phyloP scores from a whole-genome alignment of 805 yeast genomes.

The Nakazawaea wyomingensis region DNA sequence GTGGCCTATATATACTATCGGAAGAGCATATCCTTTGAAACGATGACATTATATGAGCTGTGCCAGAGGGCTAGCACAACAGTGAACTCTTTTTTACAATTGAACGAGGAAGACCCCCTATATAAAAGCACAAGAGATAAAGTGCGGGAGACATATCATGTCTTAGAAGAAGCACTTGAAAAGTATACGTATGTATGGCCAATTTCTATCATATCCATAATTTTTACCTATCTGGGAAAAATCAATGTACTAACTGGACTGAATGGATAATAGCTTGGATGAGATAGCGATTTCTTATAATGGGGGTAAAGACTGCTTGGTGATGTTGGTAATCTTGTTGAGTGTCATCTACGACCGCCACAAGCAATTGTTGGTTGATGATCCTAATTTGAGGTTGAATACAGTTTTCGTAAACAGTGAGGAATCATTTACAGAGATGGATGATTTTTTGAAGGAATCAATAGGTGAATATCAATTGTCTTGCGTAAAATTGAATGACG shows the following conservation, averaged over 20 bases:
- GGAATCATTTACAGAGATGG: constrained; percentile 65
- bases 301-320: constrained; percentile 97
- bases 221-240: no score
- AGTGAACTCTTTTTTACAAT: constrained; percentile 3
- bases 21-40: no score
- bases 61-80: constrained; percentile 7
- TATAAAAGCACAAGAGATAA: constrained; percentile 3
- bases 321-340: constrained; percentile 70
- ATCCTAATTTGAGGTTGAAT: constrained; percentile 32
- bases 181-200: constrained; percentile 9
- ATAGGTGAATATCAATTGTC: constrained; percentile 50
- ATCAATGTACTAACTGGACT: constrained; percentile 6
- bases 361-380: constrained; percentile 14
- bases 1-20: no score
- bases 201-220: no score
- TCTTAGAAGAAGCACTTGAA: constrained; percentile 8
- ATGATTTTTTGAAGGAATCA: constrained; percentile 57
- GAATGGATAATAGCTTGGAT: constrained; percentile 19
- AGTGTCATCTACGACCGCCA: constrained; percentile 38
- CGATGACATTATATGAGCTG: constrained; percentile 9
- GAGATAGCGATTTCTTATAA: constrained; percentile 81
- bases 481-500: constrained; percentile 35
- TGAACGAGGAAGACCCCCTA: background rate
- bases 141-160: constrained; percentile 5
- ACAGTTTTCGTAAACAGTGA: constrained; percentile 76